Conservation (phyloP, 495 filamentous ascomycete species). For the Aspergillus wentii region DNA sequence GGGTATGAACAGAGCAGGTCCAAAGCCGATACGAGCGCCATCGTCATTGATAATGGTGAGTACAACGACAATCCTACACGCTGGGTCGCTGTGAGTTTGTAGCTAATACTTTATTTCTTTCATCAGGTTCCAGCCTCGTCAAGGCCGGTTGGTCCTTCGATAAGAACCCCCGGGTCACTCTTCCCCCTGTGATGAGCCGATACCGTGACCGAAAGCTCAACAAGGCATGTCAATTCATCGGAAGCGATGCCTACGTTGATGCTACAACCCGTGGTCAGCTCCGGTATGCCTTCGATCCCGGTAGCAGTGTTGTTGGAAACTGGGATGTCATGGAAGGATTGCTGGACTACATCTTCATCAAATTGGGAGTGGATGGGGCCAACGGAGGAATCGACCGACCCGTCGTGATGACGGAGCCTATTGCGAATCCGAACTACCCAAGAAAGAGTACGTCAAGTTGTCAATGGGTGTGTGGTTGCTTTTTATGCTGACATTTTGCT, state of each 20-base stretch:
- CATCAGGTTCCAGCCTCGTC: conserved; percentile 73
- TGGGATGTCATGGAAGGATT: conserved; percentile 96
- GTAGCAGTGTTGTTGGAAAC: conserved; percentile 85
- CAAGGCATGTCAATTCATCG: conserved; percentile 85
- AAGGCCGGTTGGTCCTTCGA: conserved; percentile 97
- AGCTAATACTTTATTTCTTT: conserved; percentile 5
- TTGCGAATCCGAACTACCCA: conserved; percentile 84
- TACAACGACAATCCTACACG: too few relatives aligned
- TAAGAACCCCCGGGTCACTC: conserved; percentile 64
- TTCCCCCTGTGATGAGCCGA: conserved; percentile 87
- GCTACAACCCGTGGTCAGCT: conserved; percentile 88
- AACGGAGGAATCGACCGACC: conserved; percentile 73
- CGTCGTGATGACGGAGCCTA: conserved; percentile 92
- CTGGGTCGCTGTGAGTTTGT: too few relatives aligned
- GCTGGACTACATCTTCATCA: conserved; percentile 87
- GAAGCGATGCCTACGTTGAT: conserved; percentile 87
- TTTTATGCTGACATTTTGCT: conserved; percentile 11
- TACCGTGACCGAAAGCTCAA: conserved; percentile 90
- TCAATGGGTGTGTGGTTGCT: not conserved
- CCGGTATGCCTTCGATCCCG: conserved; percentile 84
- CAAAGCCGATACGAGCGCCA: conserved; percentile 57
- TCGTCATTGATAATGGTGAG: conserved; percentile 97
- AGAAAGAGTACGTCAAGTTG: conserved; percentile 61
- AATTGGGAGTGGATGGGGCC: conserved; percentile 77
- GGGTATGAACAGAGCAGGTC: conserved; percentile 59